Evolutionary conservation across 176 grass and related monocot species (phyloP).

Genomic region (Zoysia pacifica): DNA sequence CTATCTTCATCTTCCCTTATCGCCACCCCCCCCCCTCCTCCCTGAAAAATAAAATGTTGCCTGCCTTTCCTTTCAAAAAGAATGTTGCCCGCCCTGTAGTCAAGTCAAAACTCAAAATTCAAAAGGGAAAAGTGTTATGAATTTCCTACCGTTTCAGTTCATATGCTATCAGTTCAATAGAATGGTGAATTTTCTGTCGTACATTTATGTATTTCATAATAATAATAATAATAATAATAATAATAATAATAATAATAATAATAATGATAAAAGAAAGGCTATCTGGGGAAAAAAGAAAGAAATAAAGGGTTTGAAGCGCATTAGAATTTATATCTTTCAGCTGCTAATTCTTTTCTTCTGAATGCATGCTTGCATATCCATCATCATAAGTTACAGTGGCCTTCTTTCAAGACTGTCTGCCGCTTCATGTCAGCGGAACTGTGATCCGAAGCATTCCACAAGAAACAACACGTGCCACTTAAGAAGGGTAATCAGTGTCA

Average conservation of each 20-base stretch:
- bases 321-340: neutral
- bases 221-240: neutral
- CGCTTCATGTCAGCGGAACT: neutral
- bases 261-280: neutral
- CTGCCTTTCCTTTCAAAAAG: neutral
- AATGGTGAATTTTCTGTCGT: neutral
- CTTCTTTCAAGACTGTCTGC: neutral
- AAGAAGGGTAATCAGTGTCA: neutral
- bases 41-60: neutral
- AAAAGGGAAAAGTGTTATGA: neutral
- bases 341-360: neutral
- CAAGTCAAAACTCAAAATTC: neutral
- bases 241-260: neutral
- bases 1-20: neutral
- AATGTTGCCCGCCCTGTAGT: neutral
- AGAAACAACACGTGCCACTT: neutral
- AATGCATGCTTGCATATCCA: constrained; percentile 2
- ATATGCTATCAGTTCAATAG: neutral
- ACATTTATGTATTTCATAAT: constrained; percentile 1
- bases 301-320: neutral
- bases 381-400: neutral
- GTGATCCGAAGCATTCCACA: neutral
- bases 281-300: neutral
- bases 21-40: neutral
- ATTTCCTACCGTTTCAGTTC: neutral